A percentile compares a stretch with the other conserved stretches of the same genome.
These are phyloP conservation scores for Erysimum cheiranthoides DNA, from an alignment of 345 rosid species.

Conservation along the genomic window DNA sequence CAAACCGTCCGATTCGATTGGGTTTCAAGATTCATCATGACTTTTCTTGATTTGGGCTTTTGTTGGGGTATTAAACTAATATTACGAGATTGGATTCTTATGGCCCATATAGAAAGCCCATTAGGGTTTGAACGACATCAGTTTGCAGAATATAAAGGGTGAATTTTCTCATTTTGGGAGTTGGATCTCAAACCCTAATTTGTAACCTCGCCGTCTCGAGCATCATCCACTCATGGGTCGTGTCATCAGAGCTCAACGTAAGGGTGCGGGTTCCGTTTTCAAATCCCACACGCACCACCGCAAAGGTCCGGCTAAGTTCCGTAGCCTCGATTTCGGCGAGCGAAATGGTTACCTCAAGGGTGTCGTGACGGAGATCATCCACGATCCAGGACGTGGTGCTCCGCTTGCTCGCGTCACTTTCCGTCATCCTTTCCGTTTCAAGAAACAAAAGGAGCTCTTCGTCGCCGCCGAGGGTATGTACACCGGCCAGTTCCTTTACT, in stretches of 20 bases:
- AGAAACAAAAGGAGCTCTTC: conserved; percentile 78
- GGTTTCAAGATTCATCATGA: not conserved
- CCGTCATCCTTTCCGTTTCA: conserved; percentile 76
- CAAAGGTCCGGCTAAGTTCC: conserved; percentile 77
- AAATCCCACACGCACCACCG: conserved; percentile 79
- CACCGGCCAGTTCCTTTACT: conserved; percentile 64
- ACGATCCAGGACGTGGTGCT: conserved; percentile 79
- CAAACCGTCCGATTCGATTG: not conserved
- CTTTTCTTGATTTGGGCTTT: not conserved
- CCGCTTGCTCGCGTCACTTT: conserved; percentile 69
- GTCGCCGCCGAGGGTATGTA: conserved; percentile 72
- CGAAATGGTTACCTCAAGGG: conserved; percentile 73
- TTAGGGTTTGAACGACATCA: conserved; percentile 23
- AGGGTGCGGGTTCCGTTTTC: conserved; percentile 84
- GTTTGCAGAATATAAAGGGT: not conserved
- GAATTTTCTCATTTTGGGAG: not conserved
- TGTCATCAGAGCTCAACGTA: conserved; percentile 75
- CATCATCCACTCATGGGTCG: conserved; percentile 59
- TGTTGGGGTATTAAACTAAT: not conserved
- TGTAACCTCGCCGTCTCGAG: conserved; percentile 25
- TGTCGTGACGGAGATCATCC: conserved; percentile 70
- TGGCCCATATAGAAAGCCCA: conserved; percentile 4
- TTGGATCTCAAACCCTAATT: conserved; percentile 33
- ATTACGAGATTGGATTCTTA: not conserved
- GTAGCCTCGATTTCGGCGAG: conserved; percentile 73